A percentile compares a stretch with the other conserved stretches of the same genome.
Evolutionary conservation across 352 stramenopile genomes (phyloP).

Genomic region (Saprolegnia diclina): DNA sequence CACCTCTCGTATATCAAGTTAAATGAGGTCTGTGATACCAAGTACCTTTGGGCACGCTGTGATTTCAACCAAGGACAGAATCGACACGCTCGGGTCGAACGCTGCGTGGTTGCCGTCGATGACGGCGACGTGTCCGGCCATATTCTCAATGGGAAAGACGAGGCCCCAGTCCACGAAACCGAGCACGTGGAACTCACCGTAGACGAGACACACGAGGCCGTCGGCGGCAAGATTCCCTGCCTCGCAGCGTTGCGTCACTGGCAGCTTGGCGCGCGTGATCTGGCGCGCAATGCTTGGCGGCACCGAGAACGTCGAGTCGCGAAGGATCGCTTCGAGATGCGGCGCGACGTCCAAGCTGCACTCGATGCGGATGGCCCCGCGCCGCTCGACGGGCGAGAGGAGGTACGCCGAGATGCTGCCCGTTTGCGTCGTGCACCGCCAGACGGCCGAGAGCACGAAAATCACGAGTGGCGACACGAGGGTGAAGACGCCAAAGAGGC

Average conservation of each 20-base stretch:
- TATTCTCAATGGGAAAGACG: not conserved
- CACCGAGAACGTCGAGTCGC: not conserved
- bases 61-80: not conserved
- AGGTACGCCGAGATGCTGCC: not conserved
- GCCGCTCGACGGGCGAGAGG: not conserved
- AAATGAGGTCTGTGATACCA: not conserved
- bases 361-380: not conserved
- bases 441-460: not conserved
- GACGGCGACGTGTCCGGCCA: not conserved
- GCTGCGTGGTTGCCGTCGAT: not conserved
- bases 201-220: not conserved
- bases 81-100: not conserved
- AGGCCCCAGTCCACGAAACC: not conserved
- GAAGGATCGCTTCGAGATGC: not conserved
- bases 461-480: not conserved
- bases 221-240: not conserved
- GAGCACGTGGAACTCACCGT: not conserved
- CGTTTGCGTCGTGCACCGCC: not conserved
- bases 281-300: not conserved
- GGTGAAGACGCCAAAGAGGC: conserved; percentile 4
- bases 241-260: not conserved
- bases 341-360: not conserved
- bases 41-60: not conserved
- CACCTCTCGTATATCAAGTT: not conserved
- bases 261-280: conserved; percentile 3